Evolutionary conservation across 352 stramenopile genomes (phyloP).

Genomic region (Phytophthora hybrid): DNA sequence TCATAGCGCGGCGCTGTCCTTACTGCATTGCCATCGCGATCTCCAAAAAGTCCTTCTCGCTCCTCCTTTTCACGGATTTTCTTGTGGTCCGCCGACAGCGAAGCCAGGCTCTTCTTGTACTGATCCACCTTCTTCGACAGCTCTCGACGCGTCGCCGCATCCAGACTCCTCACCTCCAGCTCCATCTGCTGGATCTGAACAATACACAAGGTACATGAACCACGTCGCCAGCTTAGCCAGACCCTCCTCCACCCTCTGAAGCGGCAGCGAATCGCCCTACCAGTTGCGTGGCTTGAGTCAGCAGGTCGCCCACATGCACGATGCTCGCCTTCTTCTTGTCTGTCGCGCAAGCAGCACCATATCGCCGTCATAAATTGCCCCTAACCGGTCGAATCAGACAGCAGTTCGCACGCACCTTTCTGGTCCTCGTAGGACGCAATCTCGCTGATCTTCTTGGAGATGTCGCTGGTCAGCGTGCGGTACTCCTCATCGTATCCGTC

Average conservation of each 20-base stretch:
- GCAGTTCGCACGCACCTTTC: constrained; percentile 49
- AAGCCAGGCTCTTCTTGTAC: constrained; percentile 91
- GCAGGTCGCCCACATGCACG: constrained; percentile 75
- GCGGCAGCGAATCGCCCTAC: constrained; percentile 38
- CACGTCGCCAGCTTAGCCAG: neutral
- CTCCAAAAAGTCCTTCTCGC: constrained; percentile 84
- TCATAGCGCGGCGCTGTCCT: constrained; percentile 5
- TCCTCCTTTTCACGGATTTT: constrained; percentile 87
- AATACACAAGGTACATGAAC: neutral
- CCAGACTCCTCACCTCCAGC: constrained; percentile 86
- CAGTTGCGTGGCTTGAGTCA: constrained; percentile 86
- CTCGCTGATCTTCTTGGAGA: constrained; percentile 91
- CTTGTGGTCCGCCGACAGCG: constrained; percentile 82
- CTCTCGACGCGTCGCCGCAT: constrained; percentile 80
- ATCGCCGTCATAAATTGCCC: neutral
- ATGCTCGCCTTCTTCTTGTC: constrained; percentile 91
- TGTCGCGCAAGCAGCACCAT: constrained; percentile 31
- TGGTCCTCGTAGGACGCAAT: constrained; percentile 87
- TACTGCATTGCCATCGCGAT: constrained; percentile 74
- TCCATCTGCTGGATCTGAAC: constrained; percentile 90
- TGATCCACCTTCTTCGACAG: constrained; percentile 91
- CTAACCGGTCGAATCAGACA: neutral
- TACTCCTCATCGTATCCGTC: constrained; percentile 92
- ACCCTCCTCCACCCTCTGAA: neutral
- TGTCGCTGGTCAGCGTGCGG: constrained; percentile 81